These are phyloP conservation scores for Gyrodon lividus DNA, from an alignment of 768 basidiomycete species.

Conservation along the genomic window DNA sequence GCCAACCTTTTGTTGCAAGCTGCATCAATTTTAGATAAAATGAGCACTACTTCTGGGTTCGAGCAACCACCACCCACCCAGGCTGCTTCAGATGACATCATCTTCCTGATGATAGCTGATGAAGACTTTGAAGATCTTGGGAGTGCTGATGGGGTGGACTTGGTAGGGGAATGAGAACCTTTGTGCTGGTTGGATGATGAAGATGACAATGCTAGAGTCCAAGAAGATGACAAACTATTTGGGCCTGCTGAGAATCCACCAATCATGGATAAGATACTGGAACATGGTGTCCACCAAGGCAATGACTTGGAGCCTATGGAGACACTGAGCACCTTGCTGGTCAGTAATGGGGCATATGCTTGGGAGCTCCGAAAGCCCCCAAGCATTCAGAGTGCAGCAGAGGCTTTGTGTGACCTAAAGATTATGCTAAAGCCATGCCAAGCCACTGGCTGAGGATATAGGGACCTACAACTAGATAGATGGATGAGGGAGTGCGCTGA, in stretches of 20 bases:
- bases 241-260: neutral
- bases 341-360: conserved; percentile 9
- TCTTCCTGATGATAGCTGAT: neutral
- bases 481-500: neutral
- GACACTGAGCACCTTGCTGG: neutral
- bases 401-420: neutral
- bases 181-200: neutral
- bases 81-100: too few relatives aligned
- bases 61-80: too few relatives aligned
- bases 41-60: too few relatives aligned
- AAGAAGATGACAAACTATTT: neutral
- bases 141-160: neutral
- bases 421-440: neutral
- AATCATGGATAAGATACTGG: neutral
- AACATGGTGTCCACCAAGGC: neutral
- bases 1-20: too few relatives aligned
- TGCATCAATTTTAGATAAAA: too few relatives aligned
- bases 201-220: neutral
- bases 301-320: neutral
- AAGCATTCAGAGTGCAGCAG: neutral
- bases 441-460: neutral
- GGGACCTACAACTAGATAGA: neutral
- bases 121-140: neutral
- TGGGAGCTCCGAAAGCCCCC: neutral
- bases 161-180: neutral